Evolutionary conservation across 2,329 filamentous ascomycete genomes (phyloP).

Genomic region (Furcasterigmium furcatum): DNA sequence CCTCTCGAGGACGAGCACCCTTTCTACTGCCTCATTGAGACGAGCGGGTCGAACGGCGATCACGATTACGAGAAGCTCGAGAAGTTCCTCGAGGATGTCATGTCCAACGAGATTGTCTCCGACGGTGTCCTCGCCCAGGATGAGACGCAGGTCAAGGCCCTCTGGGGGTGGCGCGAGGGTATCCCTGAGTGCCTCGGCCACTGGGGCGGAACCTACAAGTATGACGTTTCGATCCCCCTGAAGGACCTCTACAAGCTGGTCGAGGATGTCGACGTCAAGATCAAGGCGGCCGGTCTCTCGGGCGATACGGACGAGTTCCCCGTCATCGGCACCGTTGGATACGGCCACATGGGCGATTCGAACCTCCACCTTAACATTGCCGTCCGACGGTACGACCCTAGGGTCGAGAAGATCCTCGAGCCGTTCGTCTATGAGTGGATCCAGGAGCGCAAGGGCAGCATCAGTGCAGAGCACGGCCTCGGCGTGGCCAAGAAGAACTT

Average conservation of each 20-base stretch:
- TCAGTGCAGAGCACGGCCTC: constrained; percentile 93
- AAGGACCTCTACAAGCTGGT: constrained; percentile 84
- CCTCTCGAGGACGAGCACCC: constrained; percentile 82
- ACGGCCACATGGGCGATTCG: constrained; percentile 96
- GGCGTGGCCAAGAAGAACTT: constrained; percentile 95
- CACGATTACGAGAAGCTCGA: constrained; percentile 93
- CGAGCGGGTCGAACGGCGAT: constrained; percentile 88
- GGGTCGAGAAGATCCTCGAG: constrained; percentile 83
- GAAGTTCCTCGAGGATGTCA: constrained; percentile 85
- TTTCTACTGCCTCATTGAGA: constrained; percentile 97
- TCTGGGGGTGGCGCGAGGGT: constrained; percentile 93
- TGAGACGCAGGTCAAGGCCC: constrained; percentile 78
- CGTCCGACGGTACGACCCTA: constrained; percentile 77
- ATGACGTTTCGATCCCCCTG: constrained; percentile 93
- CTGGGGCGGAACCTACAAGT: constrained; percentile 96
- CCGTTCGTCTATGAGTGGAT: constrained; percentile 99
- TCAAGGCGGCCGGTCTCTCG: constrained; percentile 72
- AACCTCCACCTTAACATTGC: constrained; percentile 94
- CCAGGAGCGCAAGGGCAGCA: constrained; percentile 79
- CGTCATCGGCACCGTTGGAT: constrained; percentile 88
- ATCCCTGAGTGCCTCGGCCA: constrained; percentile 87
- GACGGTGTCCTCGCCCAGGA: constrained; percentile 93
- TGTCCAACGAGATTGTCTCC: constrained; percentile 79
- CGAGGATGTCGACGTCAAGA: constrained; percentile 72
- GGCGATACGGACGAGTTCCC: constrained; percentile 73